Conservation (phyloP, 306 rosid species). For the Castanea crenata region DNA sequence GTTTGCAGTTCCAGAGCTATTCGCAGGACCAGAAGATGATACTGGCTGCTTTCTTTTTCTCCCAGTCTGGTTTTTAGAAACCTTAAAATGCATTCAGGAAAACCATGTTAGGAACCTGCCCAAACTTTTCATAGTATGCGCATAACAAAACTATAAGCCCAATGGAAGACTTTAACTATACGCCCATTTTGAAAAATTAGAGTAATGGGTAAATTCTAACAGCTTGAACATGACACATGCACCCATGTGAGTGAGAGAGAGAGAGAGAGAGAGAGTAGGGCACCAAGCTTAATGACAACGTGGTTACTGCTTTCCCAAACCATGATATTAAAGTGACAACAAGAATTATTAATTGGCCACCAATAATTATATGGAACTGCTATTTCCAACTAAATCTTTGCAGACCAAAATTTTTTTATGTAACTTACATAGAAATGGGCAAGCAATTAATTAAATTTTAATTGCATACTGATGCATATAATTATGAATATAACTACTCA, state of each 20-base stretch:
- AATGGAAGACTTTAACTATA: not conserved
- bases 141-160: not conserved
- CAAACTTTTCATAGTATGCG: not conserved
- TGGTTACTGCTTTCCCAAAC: not conserved
- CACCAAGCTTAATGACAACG: not conserved
- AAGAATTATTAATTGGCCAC: not conserved
- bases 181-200: not conserved
- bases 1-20: slow-evolving; percentile 97
- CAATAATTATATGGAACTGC: not conserved
- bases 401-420: not conserved
- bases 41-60: slow-evolving; percentile 98
- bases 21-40: slow-evolving; percentile 98
- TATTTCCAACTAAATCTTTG: slow-evolving; percentile 1
- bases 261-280: not conserved
- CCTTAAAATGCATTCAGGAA: slow-evolving; percentile 53
- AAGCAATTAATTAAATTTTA: not conserved
- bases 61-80: slow-evolving; percentile 89
- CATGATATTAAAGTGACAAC: not conserved
- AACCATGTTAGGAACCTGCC: slow-evolving; percentile 40
- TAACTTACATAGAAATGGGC: not conserved
- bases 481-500: not conserved
- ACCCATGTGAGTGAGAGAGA: too few relatives aligned
- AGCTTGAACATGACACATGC: not conserved
- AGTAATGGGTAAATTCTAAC: not conserved
- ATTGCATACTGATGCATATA: not conserved